phyloP scores from a whole-genome alignment of 768 basidiomycete species.

The Suillus fuscotomentosus region DNA sequence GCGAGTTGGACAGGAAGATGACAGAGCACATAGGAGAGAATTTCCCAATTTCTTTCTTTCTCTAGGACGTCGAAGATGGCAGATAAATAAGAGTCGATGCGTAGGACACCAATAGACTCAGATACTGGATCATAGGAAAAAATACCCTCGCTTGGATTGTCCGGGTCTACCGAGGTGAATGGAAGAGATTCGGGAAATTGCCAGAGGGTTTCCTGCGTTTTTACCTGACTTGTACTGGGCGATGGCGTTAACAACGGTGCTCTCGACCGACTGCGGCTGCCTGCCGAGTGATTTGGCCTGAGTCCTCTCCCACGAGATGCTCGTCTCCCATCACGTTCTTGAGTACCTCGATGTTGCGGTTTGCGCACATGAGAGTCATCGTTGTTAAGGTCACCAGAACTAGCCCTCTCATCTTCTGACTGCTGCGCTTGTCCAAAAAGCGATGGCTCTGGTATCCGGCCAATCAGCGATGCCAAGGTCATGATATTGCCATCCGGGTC shows the following conservation, averaged over 20 bases:
- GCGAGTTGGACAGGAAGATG: conserved; percentile 88
- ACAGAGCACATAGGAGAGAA: conserved; percentile 88
- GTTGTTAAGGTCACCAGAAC: conserved; percentile 19
- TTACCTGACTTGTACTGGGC: conserved; percentile 20
- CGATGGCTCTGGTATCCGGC: conserved; percentile 38
- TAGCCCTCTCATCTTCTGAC: conserved; percentile 25
- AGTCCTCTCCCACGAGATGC: conserved; percentile 52
- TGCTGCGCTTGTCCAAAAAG: conserved; percentile 2
- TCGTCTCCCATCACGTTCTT: conserved; percentile 52
- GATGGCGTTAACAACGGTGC: conserved; percentile 35
- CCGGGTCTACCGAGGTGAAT: conserved; percentile 52
- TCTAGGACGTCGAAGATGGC: conserved; percentile 65
- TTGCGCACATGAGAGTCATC: conserved; percentile 36
- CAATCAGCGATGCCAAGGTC: conserved; percentile 63
- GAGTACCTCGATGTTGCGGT: conserved; percentile 46
- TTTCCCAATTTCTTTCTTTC: conserved; percentile 85
- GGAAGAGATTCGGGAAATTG: conserved; percentile 62
- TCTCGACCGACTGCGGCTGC: conserved; percentile 65
- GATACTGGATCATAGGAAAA: conserved; percentile 60
- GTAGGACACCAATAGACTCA: conserved; percentile 50
- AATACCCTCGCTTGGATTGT: conserved; percentile 66
- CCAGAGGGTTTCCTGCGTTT: conserved; percentile 56
- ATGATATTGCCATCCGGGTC: conserved; percentile 58
- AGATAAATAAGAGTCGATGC: conserved; percentile 71
- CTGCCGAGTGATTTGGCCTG: conserved; percentile 41